Evolutionary conservation across 2,329 filamentous ascomycete species (phyloP).

Genomic region (Aureobasidium subglaciale): DNA sequence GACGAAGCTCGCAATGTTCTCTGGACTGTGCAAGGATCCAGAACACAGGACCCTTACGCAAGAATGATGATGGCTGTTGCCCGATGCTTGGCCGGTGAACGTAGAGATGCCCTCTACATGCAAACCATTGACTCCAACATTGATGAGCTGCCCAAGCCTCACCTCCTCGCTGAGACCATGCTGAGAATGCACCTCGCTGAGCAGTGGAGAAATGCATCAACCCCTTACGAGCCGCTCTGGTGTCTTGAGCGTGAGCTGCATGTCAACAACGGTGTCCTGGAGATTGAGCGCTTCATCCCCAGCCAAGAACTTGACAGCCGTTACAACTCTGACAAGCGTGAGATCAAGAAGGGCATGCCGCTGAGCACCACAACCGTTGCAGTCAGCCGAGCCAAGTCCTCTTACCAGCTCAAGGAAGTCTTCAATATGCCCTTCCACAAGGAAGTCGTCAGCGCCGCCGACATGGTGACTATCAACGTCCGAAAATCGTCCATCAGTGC

Average conservation of each 20-base stretch:
- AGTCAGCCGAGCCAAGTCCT: not conserved
- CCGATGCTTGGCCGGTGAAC: not conserved
- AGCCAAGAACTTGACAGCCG: not conserved
- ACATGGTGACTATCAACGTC: not conserved
- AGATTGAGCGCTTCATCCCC: not conserved
- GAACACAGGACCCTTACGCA: not conserved
- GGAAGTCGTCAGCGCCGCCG: not conserved
- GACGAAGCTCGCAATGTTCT: slow-evolving; percentile 2
- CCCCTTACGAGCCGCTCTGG: slow-evolving; percentile 1
- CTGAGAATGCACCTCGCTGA: slow-evolving; percentile 4
- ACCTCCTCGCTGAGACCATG: not conserved
- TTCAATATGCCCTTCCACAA: not conserved
- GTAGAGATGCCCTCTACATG: slow-evolving; percentile 2
- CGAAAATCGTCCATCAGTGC: not conserved
- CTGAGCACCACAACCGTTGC: not conserved
- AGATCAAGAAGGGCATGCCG: not conserved
- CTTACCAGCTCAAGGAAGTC: not conserved
- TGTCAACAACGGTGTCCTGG: not conserved
- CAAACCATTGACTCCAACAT: not conserved
- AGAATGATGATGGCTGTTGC: slow-evolving; percentile 1
- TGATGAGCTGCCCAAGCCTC: not conserved
- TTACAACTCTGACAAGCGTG: slow-evolving; percentile 8
- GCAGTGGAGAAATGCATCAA: not conserved
- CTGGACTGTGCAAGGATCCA: slow-evolving; percentile 3
- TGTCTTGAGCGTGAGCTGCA: slow-evolving; percentile 1